phyloP scores from a whole-genome alignment of 2,329 filamentous ascomycete genomes.

The Ascomycota sp. region DNA sequence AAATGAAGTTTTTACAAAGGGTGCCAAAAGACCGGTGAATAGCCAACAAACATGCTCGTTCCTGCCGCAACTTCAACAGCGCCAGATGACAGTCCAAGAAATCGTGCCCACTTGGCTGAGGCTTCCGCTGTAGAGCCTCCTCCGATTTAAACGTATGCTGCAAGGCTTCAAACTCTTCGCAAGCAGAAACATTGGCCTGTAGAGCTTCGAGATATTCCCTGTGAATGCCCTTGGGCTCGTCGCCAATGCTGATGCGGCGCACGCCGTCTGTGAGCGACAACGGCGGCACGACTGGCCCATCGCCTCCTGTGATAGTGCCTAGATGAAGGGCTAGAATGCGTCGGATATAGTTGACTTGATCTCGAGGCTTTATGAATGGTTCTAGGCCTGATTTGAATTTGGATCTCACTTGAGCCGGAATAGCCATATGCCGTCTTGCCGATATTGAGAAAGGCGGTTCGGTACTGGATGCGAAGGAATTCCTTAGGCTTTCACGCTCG shows the following conservation, averaged over 20 bases:
- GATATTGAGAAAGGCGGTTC: neutral
- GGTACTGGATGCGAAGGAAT: neutral
- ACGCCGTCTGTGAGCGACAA: slow-evolving; percentile 26
- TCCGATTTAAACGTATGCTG: slow-evolving; percentile 7
- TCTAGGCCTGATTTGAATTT: slow-evolving; percentile 23
- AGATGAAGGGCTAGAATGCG: slow-evolving; percentile 34
- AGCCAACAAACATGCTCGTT: slow-evolving; percentile 26
- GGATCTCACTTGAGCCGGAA: slow-evolving; percentile 12
- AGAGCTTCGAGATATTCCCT: slow-evolving; percentile 34
- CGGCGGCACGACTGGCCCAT: slow-evolving; percentile 20
- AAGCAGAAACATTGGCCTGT: slow-evolving; percentile 29
- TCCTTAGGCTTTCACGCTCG: no score
- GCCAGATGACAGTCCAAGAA: slow-evolving; percentile 29
- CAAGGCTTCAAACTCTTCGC: slow-evolving; percentile 22
- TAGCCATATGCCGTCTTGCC: slow-evolving; percentile 7
- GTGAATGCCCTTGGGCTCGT: slow-evolving; percentile 25
- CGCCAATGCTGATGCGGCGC: slow-evolving; percentile 12
- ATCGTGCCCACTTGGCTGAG: slow-evolving; percentile 4
- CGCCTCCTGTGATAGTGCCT: slow-evolving; percentile 22
- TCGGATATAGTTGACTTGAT: slow-evolving; percentile 35
- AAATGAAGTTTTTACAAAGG: slow-evolving; percentile 30
- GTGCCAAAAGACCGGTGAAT: slow-evolving; percentile 30
- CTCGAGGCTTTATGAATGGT: slow-evolving; percentile 33
- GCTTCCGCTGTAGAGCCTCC: slow-evolving; percentile 5
- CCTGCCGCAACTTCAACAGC: slow-evolving; percentile 29